Base-by-base conservation (phyloP, 257 asterid species). In the Apocynum venetum region DNA sequence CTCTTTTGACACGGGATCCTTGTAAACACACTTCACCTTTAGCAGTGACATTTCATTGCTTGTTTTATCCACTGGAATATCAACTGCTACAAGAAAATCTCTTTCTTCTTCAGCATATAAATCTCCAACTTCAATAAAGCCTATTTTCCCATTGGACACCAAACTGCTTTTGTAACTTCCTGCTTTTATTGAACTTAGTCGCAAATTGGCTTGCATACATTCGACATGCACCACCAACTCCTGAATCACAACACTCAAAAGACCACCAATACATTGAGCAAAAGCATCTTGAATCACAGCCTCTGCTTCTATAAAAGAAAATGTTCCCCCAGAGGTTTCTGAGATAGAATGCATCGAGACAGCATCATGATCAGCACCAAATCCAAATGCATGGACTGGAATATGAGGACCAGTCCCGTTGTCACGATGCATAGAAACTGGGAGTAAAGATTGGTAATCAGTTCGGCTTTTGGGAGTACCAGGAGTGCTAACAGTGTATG, bases 221-320 rank as follows among this genome's bases (percentile, higher is more conserved):
- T 91, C 97, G 0, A 93, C 78, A 76, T 87, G 91, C 57, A 95
- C 87, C 51, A 61, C 75, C 25, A 91, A 69, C 40, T 89, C 96
- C 84, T 95, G 98, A 13, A 86, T 87, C 25, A 95, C 97, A 20
- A 95, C 93, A 56, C 98, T 95, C 79, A 95, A 76, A 51, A 95
- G 89, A 13, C 99, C 99, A 0, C 99, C 99, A 31, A 95, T 93
- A 87, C 99, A 95, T 82, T 95, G 99, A 2, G 99, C 99, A 71
- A 95, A 95, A 25, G 99, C 97, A n/a, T 95, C 99, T 83, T 95
- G 99, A 77, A 95, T 90, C 76, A 89, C 92, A 8, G 60, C 78
- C 75, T 96, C 98, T 0, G 90, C 82, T 86, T 96, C 99, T 20
- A 96, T 91, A 66, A 96, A 96, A 7, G 99, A 96, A 85, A 96